A percentile compares a stretch with the other conserved stretches of the same genome.
Evolutionary conservation across 768 basidiomycete species (phyloP).

Genomic region (Mycena vulgaris): DNA sequence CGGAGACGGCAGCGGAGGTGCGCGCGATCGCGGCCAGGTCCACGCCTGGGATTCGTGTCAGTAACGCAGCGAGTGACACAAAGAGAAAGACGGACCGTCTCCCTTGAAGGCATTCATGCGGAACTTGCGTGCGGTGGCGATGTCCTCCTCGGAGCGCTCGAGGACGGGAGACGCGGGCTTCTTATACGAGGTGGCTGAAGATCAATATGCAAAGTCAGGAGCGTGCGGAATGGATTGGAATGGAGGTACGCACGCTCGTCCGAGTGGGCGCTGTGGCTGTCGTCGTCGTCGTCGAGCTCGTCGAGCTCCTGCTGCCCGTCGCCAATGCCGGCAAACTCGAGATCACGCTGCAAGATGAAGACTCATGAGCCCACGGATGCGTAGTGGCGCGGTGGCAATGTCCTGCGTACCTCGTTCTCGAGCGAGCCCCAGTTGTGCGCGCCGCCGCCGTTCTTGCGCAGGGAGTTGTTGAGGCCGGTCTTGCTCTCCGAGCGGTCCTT

Average conservation of each 20-base stretch:
- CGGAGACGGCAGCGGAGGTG: conserved; percentile 80
- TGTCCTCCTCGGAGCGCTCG: conserved; percentile 61
- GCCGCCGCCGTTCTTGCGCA: conserved; percentile 87
- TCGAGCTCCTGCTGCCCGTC: conserved; percentile 71
- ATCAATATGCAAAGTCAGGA: neutral
- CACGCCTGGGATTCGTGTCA: conserved; percentile 45
- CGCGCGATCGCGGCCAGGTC: conserved; percentile 88
- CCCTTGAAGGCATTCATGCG: conserved; percentile 82
- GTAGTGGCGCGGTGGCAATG: too few species aligned
- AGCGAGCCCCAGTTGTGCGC: conserved; percentile 90
- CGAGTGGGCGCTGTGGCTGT: conserved; percentile 31
- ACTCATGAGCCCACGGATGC: too few species aligned
- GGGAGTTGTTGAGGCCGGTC: conserved; percentile 78
- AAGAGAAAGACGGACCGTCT: conserved; percentile 56
- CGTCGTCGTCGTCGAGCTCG: conserved; percentile 63
- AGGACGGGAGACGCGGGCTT: conserved; percentile 38
- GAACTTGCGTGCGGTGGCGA: conserved; percentile 63
- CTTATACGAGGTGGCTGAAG: conserved; percentile 18
- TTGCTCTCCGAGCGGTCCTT: conserved; percentile 88
- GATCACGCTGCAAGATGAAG: conserved; percentile 50
- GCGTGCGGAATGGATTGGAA: neutral
- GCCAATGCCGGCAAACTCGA: conserved; percentile 69
- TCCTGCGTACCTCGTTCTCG: conserved; percentile 61
- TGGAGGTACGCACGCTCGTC: conserved; percentile 29
- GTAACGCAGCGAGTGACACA: neutral